Conservation (phyloP, 257 asterid species). For the Solanum ossicruentum region DNA sequence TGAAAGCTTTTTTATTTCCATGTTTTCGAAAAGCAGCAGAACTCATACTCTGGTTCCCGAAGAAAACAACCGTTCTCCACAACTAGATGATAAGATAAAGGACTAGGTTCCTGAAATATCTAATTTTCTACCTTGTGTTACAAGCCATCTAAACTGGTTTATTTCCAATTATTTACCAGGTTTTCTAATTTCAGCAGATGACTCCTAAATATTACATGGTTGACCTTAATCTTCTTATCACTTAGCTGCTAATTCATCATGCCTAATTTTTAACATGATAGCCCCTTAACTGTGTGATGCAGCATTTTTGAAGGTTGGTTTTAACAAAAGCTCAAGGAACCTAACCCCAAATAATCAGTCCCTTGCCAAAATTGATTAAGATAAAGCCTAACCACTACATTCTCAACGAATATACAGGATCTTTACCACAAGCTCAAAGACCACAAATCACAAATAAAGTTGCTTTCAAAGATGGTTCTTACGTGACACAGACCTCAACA, state of each 20-base stretch:
- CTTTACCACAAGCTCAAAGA: not conserved
- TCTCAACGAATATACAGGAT: not conserved
- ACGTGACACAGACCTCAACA: not conserved
- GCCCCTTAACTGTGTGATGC: not conserved
- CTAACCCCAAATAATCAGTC: not conserved
- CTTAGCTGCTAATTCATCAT: not conserved
- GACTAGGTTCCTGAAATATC: not conserved
- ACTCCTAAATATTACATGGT: not conserved
- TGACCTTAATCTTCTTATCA: not conserved
- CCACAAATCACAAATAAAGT: not conserved
- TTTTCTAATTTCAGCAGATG: not conserved
- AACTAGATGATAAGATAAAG: not conserved
- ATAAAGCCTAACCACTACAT: not conserved
- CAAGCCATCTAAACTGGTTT: not conserved
- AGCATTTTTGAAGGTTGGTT: not conserved
- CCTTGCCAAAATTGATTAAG: not conserved
- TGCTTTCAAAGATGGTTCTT: not conserved
- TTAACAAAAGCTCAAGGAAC: not conserved
- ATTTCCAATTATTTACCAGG: not conserved
- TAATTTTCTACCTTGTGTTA: not conserved
- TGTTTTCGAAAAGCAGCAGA: constrained; percentile 5
- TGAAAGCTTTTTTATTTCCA: not conserved
- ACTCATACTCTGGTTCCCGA: not conserved
- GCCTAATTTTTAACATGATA: not conserved
- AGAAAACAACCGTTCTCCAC: not conserved